phyloP scores from a whole-genome alignment of 805 yeast genomes.

The Hanseniaspora hatyaiensis region DNA sequence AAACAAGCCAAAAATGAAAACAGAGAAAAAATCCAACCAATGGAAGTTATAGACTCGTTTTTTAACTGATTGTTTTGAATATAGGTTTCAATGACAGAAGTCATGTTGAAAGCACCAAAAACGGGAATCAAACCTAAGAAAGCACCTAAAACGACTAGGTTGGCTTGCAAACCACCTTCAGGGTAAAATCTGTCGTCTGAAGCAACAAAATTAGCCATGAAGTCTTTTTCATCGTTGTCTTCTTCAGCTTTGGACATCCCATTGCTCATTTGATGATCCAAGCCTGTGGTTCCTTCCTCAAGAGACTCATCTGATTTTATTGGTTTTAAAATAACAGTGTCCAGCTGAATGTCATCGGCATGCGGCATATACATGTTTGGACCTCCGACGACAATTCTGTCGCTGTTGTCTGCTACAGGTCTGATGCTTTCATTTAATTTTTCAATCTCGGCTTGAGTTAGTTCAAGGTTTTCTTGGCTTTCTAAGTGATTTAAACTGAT shows the following conservation, averaged over 20 bases:
- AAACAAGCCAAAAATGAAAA: slow-evolving; percentile 40
- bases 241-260: not conserved
- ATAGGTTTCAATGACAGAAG: slow-evolving; percentile 54
- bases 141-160: slow-evolving; percentile 45
- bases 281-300: not conserved
- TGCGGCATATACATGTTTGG: slow-evolving; percentile 13
- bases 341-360: slow-evolving; percentile 8
- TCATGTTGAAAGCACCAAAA: slow-evolving; percentile 46
- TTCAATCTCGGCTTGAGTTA: not conserved
- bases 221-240: not conserved
- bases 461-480: not conserved
- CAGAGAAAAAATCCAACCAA: slow-evolving; percentile 57
- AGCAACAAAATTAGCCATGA: slow-evolving; percentile 18
- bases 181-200: slow-evolving; percentile 34
- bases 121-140: slow-evolving; percentile 44
- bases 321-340: slow-evolving; percentile 7
- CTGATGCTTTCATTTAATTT: not conserved
- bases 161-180: slow-evolving; percentile 51
- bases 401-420: no score
- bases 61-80: slow-evolving; percentile 44
- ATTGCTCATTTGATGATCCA: no score
- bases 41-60: slow-evolving; percentile 35
- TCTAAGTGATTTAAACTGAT: not conserved
- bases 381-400: slow-evolving; percentile 8
- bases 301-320: slow-evolving; percentile 6